A percentile compares a stretch with the other conserved stretches of the same genome.
Evolutionary conservation across 108 stramenopile species (phyloP).

Genomic region (Fragilariopsis cylindrus): DNA sequence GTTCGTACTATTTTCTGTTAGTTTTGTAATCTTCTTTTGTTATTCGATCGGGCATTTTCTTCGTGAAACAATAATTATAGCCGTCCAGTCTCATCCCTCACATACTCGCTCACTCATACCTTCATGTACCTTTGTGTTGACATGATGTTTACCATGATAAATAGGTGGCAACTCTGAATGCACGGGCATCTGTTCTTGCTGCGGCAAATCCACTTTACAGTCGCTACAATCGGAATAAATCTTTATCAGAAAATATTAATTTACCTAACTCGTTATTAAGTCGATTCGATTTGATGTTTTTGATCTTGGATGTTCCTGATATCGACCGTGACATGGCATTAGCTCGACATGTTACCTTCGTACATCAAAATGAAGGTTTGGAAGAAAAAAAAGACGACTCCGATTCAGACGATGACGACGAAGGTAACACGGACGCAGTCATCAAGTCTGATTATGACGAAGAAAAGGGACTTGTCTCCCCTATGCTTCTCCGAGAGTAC

Average conservation of each 20-base stretch:
- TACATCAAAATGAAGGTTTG: slow-evolving; percentile 93
- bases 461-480: slow-evolving; percentile 48
- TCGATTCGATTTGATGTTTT: slow-evolving; percentile 98
- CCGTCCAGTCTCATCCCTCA: no score
- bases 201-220: slow-evolving; percentile 99
- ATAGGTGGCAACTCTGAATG: slow-evolving; percentile 93
- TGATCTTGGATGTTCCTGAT: slow-evolving; percentile 92
- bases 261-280: slow-evolving; percentile 96
- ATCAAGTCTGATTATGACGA: slow-evolving; percentile 25
- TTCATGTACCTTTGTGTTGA: no score
- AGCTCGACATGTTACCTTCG: slow-evolving; percentile 96
- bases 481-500: slow-evolving; percentile 92
- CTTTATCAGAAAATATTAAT: slow-evolving; percentile 94
- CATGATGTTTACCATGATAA: background rate
- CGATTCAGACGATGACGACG: slow-evolving; percentile 42
- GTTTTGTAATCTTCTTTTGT: no score
- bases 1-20: no score
- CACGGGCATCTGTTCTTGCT: slow-evolving; percentile 96
- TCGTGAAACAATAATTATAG: background rate
- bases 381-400: slow-evolving; percentile 41
- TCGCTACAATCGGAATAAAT: slow-evolving; percentile 88
- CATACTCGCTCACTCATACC: no score
- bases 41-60: background rate
- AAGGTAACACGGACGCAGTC: slow-evolving; percentile 23
- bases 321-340: slow-evolving; percentile 92